phyloP scores from a whole-genome alignment of 345 rosid species.

The Pistacia integerrima region DNA sequence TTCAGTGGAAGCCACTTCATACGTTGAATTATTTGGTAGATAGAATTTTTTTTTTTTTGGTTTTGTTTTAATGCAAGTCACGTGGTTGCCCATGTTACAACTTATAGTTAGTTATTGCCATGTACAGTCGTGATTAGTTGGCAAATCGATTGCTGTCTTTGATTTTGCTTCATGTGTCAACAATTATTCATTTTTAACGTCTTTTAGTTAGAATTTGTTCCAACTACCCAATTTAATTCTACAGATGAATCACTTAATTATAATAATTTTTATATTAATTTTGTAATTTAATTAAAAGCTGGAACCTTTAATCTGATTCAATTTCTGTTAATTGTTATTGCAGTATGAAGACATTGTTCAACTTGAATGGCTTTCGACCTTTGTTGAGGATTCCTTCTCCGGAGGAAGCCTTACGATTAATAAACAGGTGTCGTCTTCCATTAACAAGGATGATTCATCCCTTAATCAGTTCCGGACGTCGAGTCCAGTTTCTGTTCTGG shows the following conservation, averaged over 20 bases:
- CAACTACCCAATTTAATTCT: not conserved
- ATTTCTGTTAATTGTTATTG: constrained; percentile 4
- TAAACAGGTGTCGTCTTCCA: constrained; percentile 37
- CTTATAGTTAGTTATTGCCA: constrained; percentile 6
- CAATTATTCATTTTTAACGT: constrained; percentile 9
- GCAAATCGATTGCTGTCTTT: constrained; percentile 1
- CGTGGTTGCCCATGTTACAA: constrained; percentile 43
- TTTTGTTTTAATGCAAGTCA: constrained; percentile 33
- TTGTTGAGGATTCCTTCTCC: constrained; percentile 78
- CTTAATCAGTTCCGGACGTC: constrained; percentile 62
- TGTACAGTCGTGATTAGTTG: constrained; percentile 8
- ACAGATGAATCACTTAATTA: not conserved
- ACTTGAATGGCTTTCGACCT: constrained; percentile 72
- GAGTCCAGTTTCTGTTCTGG: constrained; percentile 89
- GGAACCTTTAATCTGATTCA: no score
- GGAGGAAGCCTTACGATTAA: constrained; percentile 72
- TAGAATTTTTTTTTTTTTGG: constrained; percentile 15
- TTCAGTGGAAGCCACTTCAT: constrained; percentile 22
- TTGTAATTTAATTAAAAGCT: no score
- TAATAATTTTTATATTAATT: no score
- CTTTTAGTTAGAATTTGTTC: not conserved
- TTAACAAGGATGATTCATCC: constrained; percentile 44
- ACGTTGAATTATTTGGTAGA: constrained; percentile 16
- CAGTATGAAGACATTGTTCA: constrained; percentile 96
- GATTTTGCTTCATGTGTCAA: not conserved